Evolutionary conservation across 2,329 filamentous ascomycete species (phyloP).

Genomic region (Xylariaceae sp.): DNA sequence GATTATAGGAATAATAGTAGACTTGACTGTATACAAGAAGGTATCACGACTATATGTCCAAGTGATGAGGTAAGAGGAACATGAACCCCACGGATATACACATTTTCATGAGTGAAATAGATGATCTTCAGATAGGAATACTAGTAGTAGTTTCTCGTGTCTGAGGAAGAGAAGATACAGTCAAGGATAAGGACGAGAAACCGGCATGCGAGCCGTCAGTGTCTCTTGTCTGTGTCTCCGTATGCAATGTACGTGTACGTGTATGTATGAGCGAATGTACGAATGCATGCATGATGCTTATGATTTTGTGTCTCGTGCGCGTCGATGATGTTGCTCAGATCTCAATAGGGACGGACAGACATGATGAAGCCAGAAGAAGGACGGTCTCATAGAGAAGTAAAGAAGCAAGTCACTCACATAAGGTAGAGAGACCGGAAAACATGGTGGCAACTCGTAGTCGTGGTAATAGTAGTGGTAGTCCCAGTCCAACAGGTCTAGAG

Average conservation of each 20-base stretch:
- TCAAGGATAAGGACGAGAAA: too few relatives aligned
- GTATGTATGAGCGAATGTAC: background rate
- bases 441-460: constrained; percentile 19
- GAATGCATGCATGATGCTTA: background rate
- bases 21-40: too few relatives aligned
- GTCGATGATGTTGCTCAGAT: constrained; percentile 3
- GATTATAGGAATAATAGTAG: background rate
- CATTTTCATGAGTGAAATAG: too few relatives aligned
- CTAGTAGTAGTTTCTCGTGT: too few relatives aligned
- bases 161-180: too few relatives aligned
- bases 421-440: constrained; percentile 28
- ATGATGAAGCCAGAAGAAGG: too few relatives aligned
- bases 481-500: constrained; percentile 9
- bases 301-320: constrained; percentile 1
- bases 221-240: too few relatives aligned
- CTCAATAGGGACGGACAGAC: background rate
- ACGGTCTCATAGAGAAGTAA: background rate
- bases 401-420: constrained; percentile 27
- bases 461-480: constrained; percentile 8
- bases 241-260: background rate
- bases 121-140: too few relatives aligned
- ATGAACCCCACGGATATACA: too few relatives aligned
- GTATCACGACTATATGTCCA: background rate
- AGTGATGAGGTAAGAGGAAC: background rate
- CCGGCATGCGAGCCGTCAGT: too few relatives aligned